These are phyloP conservation scores for Cardamine occulta DNA, from an alignment of 345 rosid species.

Conservation along the genomic window DNA sequence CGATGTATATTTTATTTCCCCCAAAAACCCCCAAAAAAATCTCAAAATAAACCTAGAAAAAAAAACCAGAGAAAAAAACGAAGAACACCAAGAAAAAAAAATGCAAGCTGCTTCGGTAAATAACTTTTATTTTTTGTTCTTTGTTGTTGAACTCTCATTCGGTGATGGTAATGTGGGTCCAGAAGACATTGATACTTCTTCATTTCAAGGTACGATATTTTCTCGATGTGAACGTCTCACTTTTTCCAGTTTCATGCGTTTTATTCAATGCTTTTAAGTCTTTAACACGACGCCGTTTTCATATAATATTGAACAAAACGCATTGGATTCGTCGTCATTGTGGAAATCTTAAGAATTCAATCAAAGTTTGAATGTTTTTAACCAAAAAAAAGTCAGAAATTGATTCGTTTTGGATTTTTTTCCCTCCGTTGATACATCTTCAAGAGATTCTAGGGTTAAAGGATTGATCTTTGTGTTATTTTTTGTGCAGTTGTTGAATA, in stretches of 20 bases:
- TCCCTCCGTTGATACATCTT: background rate
- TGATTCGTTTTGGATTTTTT: background rate
- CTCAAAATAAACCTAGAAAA: background rate
- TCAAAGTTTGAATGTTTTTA: background rate
- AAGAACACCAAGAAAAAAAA: constrained; percentile 36
- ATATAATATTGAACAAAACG: background rate
- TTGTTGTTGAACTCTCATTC: constrained; percentile 28
- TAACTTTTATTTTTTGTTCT: background rate
- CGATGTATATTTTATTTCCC: background rate
- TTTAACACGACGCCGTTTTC: constrained; percentile 25
- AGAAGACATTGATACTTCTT: constrained; percentile 47
- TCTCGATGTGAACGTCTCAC: constrained; percentile 31
- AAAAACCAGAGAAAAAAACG: background rate
- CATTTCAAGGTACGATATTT: constrained; percentile 43
- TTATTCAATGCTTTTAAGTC: constrained; percentile 13
- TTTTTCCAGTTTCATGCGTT: constrained; percentile 27
- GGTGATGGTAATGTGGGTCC: constrained; percentile 54
- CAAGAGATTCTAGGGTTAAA: constrained; percentile 28
- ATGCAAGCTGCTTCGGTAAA: constrained; percentile 59
- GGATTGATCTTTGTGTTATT: background rate
- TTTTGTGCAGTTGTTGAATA: constrained; percentile 20
- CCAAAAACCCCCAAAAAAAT: background rate
- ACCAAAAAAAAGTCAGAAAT: background rate
- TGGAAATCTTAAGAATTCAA: background rate
- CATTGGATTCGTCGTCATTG: constrained; percentile 27